A percentile compares a stretch with the other conserved stretches of the same genome.
Conservation (phyloP, 2,329 filamentous ascomycete genomes). For the Alternaria gaisen region DNA sequence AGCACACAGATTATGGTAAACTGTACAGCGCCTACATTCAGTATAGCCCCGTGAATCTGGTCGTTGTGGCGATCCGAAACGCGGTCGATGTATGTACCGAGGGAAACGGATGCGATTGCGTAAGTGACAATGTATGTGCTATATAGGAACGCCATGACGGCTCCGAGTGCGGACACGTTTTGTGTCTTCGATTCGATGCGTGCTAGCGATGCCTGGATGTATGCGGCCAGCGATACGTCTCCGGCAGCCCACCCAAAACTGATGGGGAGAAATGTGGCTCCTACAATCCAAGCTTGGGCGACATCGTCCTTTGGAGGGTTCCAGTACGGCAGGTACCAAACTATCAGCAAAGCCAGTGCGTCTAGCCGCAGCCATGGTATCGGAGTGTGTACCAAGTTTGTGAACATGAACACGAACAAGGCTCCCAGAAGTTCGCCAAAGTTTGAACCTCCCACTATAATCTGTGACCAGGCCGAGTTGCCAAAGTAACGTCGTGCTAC, state of each 20-base stretch:
- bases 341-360: conserved; percentile 56
- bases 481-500: conserved; percentile 59
- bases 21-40: conserved; percentile 59
- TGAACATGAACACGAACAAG: conserved; percentile 60
- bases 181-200: conserved; percentile 56
- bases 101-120: conserved; percentile 55
- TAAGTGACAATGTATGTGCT: conserved; percentile 60
- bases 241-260: conserved; percentile 62
- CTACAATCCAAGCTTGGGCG: conserved; percentile 58
- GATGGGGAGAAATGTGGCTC: conserved; percentile 56
- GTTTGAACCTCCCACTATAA: conserved; percentile 62
- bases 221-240: conserved; percentile 61
- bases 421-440: conserved; percentile 61
- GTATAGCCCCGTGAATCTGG: conserved; percentile 54
- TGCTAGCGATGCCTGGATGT: conserved; percentile 61
- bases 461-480: conserved; percentile 60
- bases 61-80: conserved; percentile 50
- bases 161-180: conserved; percentile 60
- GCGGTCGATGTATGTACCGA: conserved; percentile 58
- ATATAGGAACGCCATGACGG: conserved; percentile 63
- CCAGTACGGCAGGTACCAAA: conserved; percentile 62
- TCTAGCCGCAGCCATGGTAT: conserved; percentile 63
- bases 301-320: conserved; percentile 53
- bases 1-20: conserved; percentile 56
- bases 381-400: conserved; percentile 59